Evolutionary conservation across 2,329 filamentous ascomycete species (phyloP).

Genomic region (Geosmithia flava): DNA sequence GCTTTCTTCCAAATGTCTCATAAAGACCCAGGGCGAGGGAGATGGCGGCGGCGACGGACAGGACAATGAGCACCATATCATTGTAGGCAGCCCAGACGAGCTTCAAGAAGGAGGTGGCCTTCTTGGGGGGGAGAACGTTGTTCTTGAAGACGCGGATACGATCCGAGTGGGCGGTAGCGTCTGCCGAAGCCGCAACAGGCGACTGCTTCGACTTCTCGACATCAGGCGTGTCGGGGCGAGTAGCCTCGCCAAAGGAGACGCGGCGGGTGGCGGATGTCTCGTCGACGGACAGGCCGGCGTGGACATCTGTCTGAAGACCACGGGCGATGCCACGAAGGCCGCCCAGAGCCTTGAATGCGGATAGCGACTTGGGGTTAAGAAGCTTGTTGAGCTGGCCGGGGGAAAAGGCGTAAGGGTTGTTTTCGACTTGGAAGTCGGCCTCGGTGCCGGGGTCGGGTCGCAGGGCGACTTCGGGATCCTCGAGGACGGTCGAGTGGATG

Average conservation of each 20-base stretch:
- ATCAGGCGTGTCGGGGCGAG: neutral
- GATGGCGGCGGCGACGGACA: constrained; percentile 52
- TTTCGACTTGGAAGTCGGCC: constrained; percentile 55
- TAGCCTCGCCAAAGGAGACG: constrained; percentile 2
- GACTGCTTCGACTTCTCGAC: neutral
- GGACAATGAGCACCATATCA: constrained; percentile 54
- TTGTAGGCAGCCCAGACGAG: constrained; percentile 58
- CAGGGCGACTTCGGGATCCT: constrained; percentile 31
- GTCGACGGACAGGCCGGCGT: constrained; percentile 60
- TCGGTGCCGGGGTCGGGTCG: constrained; percentile 61
- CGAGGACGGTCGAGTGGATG: constrained; percentile 1
- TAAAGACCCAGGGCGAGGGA: constrained; percentile 57
- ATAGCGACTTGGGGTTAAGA: constrained; percentile 71
- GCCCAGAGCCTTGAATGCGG: constrained; percentile 66
- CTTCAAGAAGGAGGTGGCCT: constrained; percentile 45
- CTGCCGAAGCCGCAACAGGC: neutral
- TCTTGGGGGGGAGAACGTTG: constrained; percentile 51
- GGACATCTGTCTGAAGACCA: constrained; percentile 58
- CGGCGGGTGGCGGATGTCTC: constrained; percentile 39
- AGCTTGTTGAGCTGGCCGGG: constrained; percentile 73
- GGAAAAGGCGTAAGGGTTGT: constrained; percentile 76
- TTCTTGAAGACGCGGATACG: constrained; percentile 44
- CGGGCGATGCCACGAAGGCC: constrained; percentile 63
- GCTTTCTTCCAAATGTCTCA: constrained; percentile 43
- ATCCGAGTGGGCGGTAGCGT: constrained; percentile 23